Conservation (phyloP, 768 basidiomycete genomes). For the Leccinum disarticulatum region DNA sequence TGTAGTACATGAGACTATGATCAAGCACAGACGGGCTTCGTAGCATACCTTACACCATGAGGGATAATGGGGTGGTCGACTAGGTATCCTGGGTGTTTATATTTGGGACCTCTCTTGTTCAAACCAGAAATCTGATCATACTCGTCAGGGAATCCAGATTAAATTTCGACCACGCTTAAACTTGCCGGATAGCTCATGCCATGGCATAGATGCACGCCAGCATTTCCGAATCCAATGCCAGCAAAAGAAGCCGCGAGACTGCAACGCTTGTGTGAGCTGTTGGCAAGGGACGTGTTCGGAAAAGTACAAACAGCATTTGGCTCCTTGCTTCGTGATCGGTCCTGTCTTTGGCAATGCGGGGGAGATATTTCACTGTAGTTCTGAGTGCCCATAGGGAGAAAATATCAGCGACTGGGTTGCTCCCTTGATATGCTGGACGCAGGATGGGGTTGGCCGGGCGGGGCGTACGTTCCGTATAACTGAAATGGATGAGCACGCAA, state of each 20-base stretch:
- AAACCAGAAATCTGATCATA: conserved; percentile 75
- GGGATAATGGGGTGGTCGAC: conserved; percentile 90
- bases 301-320: conserved; percentile 78
- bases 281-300: background rate
- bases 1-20: conserved; percentile 20
- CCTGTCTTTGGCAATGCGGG: conserved; percentile 76
- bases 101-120: conserved; percentile 93
- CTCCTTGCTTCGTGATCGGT: conserved; percentile 80
- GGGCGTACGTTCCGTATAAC: conserved; percentile 89
- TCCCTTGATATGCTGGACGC: conserved; percentile 91
- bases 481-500: conserved; percentile 28
- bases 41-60: conserved; percentile 72
- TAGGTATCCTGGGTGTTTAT: conserved; percentile 86
- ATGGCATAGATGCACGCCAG: conserved; percentile 88
- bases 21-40: background rate
- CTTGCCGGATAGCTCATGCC: conserved; percentile 86
- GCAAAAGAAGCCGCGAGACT: conserved; percentile 92
- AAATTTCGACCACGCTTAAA: background rate
- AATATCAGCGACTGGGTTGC: conserved; percentile 93
- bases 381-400: conserved; percentile 94
- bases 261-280: background rate
- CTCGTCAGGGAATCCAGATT: background rate
- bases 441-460: conserved; percentile 88
- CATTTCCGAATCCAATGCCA: conserved; percentile 94
- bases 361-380: conserved; percentile 86